Base-by-base conservation (phyloP, 1,284 basidiomycete species). In the Ceratobasidium sp. region DNA sequence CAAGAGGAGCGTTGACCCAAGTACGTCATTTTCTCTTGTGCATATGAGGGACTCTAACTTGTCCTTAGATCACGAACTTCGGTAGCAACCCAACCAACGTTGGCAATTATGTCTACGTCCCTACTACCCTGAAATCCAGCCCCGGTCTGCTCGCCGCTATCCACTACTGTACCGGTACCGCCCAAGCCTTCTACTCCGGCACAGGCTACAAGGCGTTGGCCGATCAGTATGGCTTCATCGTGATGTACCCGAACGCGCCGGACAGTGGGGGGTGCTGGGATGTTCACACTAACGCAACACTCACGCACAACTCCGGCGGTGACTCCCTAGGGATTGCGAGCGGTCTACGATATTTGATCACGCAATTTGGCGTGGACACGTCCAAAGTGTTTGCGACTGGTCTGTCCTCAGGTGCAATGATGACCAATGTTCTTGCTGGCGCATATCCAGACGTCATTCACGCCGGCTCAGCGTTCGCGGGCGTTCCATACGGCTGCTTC, bases 401-500 rank as follows among this genome's bases (percentile, higher is more conserved):
- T 24, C 84, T 84, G 1, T 87, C 86, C 6, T 88, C 87, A 9
- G 88, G 88, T 65, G 88, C 87, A 6, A 89, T 89, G 88, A 89
- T 89, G 88, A 88, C 88, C 64, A 87, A 85, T 78, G 88, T 89
- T 31, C 82, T 88, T 22, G 80, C 81, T 60, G 88, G 86, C 48
- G 84, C 87, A 8, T 89, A 89, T 80, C 88, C 88, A 4, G 86
- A 89, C 72, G 77, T 89, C 64, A 87, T 88, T 82, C 78, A 80
- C 56, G 88, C 86, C 5, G 87, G 85, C n/a, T 79, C 84, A 31
- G 85, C 83, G 19, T 87, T 84, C 80, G 85, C 87, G 41, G 88
- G 88, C 65, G 88, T 89, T n/a, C 84, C 88, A 2, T 87, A 84
- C 75, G 87, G 84, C 17, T 89, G 88, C 82, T 89, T 89, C 79